phyloP scores from a whole-genome alignment of 1,284 basidiomycete genomes.

The Nidula niveotomentosa region DNA sequence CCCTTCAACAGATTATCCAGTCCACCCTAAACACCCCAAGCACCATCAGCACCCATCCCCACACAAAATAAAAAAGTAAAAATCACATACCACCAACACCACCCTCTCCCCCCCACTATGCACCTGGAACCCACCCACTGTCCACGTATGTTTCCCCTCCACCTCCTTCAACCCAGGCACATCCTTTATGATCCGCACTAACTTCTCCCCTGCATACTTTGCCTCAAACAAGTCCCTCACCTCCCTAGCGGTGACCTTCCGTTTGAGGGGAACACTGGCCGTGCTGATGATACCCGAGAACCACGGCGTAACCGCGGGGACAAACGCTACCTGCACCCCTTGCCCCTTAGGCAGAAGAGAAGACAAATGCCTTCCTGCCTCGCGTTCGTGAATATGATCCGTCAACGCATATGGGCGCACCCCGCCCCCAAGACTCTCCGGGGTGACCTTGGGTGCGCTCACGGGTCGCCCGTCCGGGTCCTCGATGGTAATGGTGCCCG shows the following conservation, averaged over 20 bases:
- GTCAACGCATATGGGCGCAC: constrained; percentile 89
- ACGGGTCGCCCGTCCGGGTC: constrained; percentile 69
- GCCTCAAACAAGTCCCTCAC: constrained; percentile 77
- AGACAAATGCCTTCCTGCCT: constrained; percentile 84
- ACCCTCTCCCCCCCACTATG: constrained; percentile 87
- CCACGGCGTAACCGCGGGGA: constrained; percentile 91
- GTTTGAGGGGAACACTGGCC: constrained; percentile 77
- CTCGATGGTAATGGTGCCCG: constrained; percentile 78
- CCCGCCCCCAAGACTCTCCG: constrained; percentile 75
- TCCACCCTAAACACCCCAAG: constrained; percentile 47
- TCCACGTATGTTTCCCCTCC: constrained; percentile 85
- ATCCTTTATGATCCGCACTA: constrained; percentile 67
- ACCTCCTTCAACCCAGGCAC: constrained; percentile 83
- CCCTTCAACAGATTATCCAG: constrained; percentile 97
- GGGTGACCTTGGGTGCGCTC: constrained; percentile 82
- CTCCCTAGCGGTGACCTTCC: constrained; percentile 68
- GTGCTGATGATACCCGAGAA: constrained; percentile 96
- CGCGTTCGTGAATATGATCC: constrained; percentile 98
- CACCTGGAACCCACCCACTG: constrained; percentile 92
- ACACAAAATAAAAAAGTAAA: constrained; percentile 30
- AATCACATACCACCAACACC: constrained; percentile 78
- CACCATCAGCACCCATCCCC: too few relatives aligned
- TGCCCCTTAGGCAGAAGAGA: constrained; percentile 41
- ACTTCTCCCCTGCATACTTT: constrained; percentile 75
- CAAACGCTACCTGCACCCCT: constrained; percentile 76